These are phyloP conservation scores for Dactylellina haptotyla DNA, from an alignment of 2,329 filamentous ascomycete genomes.

Conservation along the genomic window DNA sequence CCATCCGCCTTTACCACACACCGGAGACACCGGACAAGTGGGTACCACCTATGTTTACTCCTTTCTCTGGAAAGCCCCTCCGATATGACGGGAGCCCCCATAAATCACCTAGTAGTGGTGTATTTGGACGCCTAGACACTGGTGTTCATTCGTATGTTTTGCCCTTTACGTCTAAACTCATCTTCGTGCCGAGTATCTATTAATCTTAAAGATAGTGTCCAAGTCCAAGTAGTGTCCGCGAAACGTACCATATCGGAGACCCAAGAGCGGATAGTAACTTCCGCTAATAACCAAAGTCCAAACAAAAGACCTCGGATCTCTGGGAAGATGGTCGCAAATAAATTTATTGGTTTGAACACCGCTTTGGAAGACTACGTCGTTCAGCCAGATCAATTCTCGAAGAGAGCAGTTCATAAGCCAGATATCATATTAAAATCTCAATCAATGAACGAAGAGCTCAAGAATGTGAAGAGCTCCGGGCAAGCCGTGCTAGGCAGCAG, in stretches of 20 bases:
- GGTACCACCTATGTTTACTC: constrained; percentile 57
- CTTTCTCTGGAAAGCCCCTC: constrained; percentile 52
- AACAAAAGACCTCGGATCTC: background rate
- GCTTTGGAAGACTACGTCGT: no score
- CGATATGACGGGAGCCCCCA: constrained; percentile 30
- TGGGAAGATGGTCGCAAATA: background rate
- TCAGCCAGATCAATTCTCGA: no score
- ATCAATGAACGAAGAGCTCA: no score
- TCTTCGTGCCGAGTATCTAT: background rate
- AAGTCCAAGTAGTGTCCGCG: constrained; percentile 25
- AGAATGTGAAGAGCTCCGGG: no score
- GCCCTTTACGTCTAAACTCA: background rate
- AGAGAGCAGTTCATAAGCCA: no score
- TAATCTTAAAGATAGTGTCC: constrained; percentile 17
- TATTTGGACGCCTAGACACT: constrained; percentile 56
- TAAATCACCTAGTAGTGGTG: constrained; percentile 48
- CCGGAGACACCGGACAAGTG: constrained; percentile 57
- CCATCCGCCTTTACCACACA: constrained; percentile 57
- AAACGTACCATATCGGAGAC: constrained; percentile 13
- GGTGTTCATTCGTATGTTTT: constrained; percentile 57
- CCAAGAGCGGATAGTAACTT: background rate
- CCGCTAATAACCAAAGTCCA: background rate
- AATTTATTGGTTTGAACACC: constrained; percentile 32
- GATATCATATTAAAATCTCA: no score
- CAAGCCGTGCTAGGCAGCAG: no score